These are phyloP conservation scores for Dunaliella primolecta DNA, from an alignment of 139 green algal genomes.

Conservation along the genomic window DNA sequence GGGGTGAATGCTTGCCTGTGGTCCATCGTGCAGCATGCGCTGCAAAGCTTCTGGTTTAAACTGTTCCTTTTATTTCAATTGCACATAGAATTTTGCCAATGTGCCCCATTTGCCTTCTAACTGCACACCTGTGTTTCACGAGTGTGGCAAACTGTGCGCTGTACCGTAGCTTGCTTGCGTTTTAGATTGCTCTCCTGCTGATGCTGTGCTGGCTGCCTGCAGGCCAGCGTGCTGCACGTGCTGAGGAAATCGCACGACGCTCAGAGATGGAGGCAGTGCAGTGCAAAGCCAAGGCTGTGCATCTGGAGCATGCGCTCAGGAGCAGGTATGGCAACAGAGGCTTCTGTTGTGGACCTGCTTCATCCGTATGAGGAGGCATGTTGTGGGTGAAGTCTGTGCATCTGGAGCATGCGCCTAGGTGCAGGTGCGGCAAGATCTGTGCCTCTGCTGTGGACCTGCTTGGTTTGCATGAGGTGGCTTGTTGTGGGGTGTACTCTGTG, in stretches of 20 bases:
- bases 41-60: not conserved
- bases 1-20: not conserved
- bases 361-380: not conserved
- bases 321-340: not conserved
- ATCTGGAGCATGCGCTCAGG: slow-evolving; percentile 13
- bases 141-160: no score
- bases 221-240: not conserved
- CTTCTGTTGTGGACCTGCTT: not conserved
- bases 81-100: no score
- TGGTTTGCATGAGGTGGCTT: no score
- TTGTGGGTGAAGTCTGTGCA: not conserved
- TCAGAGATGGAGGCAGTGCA: not conserved
- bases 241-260: not conserved
- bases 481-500: no score
- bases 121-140: no score
- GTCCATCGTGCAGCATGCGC: not conserved
- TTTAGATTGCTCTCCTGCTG: no score
- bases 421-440: not conserved
- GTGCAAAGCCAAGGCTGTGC: not conserved
- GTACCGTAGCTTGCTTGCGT: no score
- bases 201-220: no score
- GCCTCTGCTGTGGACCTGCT: not conserved
- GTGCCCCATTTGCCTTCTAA: no score
- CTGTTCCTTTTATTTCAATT: no score
- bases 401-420: not conserved